Conservation (phyloP, 176 grass and related monocot species). For the Oryza longistaminata region DNA sequence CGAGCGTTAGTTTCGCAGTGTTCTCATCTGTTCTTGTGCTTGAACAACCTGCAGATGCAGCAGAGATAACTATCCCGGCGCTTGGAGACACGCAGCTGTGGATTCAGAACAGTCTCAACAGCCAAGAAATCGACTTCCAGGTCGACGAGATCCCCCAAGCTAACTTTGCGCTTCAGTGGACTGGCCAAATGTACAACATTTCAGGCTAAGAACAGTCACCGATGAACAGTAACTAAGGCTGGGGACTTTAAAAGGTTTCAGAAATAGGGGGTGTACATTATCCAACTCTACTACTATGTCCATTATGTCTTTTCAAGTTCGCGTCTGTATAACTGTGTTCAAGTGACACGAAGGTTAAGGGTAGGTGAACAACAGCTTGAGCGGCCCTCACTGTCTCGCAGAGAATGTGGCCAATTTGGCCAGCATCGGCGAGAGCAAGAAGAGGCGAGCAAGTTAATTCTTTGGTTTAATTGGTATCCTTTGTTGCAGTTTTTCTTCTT, state of each 20-base stretch:
- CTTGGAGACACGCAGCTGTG: slow-evolving; percentile 16
- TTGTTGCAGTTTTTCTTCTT: slow-evolving; percentile 25
- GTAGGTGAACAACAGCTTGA: slow-evolving; percentile 35
- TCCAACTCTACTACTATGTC: not conserved
- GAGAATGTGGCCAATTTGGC: slow-evolving; percentile 1
- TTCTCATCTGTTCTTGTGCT: slow-evolving; percentile 2
- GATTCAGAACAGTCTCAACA: slow-evolving; percentile 6
- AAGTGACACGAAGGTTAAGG: slow-evolving; percentile 28
- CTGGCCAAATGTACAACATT: slow-evolving; percentile 35
- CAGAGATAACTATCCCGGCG: not conserved
- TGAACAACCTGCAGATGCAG: slow-evolving; percentile 36
- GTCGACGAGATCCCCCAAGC: slow-evolving; percentile 24
- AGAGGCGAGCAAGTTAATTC: slow-evolving; percentile 58
- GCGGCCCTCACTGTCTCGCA: slow-evolving; percentile 43
- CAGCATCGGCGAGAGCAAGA: slow-evolving; percentile 32
- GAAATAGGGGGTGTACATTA: slow-evolving; percentile 39
- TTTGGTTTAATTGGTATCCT: slow-evolving; percentile 59
- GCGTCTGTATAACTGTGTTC: not conserved
- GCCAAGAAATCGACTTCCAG: slow-evolving; percentile 25
- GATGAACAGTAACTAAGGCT: not conserved
- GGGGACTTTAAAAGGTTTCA: not conserved
- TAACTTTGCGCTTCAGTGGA: slow-evolving; percentile 10
- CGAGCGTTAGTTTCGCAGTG: not conserved
- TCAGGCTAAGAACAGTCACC: not conserved
- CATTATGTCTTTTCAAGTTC: not conserved